phyloP scores from a whole-genome alignment of 1,139 yeast species.

The Debaryomycetaceae sp. region DNA sequence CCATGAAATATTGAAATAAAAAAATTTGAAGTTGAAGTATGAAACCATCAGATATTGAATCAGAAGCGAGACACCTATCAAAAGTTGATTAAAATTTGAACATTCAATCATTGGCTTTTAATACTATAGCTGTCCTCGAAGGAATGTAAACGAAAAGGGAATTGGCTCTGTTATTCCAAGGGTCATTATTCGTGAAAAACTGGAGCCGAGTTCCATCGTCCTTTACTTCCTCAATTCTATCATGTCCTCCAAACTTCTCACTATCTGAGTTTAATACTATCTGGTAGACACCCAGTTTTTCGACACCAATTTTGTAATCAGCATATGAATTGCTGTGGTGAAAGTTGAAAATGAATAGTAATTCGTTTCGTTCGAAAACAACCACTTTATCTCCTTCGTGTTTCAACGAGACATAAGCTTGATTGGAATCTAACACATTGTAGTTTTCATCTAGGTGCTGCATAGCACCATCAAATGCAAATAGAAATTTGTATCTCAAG shows the following conservation, averaged over 20 bases:
- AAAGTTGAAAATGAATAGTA: conserved; percentile 83
- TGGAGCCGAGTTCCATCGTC: conserved; percentile 36
- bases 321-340: conserved; percentile 80
- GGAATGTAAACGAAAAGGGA: conserved; percentile 84
- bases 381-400: conserved; percentile 85
- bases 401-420: conserved; percentile 84
- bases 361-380: conserved; percentile 84
- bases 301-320: conserved; percentile 88
- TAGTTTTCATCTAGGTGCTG: conserved; percentile 68
- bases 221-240: conserved; percentile 56
- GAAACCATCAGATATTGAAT: too few species aligned
- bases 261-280: conserved; percentile 76
- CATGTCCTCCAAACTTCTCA: conserved; percentile 75
- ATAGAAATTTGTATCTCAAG: conserved; percentile 74
- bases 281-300: conserved; percentile 70
- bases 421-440: conserved; percentile 72
- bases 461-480: conserved; percentile 80
- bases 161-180: conserved; percentile 79
- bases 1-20: conserved; percentile 14
- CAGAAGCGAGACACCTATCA: too few species aligned
- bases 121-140: conserved; percentile 71
- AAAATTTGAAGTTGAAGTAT: too few species aligned
- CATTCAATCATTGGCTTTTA: conserved; percentile 25
- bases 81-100: too few species aligned
- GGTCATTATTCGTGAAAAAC: conserved; percentile 66